Evolutionary conservation across 805 yeast species (phyloP).

Genomic region (Yarrowia divulgata): DNA sequence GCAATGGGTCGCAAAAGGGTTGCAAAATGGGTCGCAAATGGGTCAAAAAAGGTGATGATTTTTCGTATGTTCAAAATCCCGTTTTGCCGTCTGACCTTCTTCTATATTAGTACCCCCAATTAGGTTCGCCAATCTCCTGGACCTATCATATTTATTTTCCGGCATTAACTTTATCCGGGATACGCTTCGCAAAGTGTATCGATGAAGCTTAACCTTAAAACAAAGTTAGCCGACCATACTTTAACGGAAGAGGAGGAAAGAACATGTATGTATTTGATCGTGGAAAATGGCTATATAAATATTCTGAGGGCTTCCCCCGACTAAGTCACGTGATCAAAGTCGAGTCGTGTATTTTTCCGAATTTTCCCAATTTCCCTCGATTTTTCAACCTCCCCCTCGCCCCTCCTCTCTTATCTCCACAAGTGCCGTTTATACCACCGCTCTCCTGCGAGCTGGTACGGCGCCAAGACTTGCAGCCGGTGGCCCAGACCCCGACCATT

Average conservation of each 20-base stretch:
- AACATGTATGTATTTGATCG: too few relatives aligned
- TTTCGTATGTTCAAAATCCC: too few relatives aligned
- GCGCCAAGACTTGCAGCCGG: conserved; percentile 21
- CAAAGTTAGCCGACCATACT: conserved; percentile 2
- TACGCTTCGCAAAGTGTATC: neutral
- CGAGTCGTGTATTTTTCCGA: neutral
- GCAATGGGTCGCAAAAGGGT: too few relatives aligned
- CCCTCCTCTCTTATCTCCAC: conserved; percentile 13
- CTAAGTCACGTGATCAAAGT: too few relatives aligned
- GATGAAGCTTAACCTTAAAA: neutral
- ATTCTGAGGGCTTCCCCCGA: too few relatives aligned
- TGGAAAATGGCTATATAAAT: too few relatives aligned
- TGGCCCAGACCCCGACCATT: neutral
- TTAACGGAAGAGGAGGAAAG: too few relatives aligned
- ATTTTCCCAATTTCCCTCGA: neutral
- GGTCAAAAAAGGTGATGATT: too few relatives aligned
- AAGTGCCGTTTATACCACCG: conserved; percentile 24
- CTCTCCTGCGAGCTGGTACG: conserved; percentile 25
- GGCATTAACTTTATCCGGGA: conserved; percentile 2
- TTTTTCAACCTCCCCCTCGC: neutral
- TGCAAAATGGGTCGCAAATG: too few relatives aligned
- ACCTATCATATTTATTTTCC: conserved; percentile 30
- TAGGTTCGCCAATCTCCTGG: conserved; percentile 32
- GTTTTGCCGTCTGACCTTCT: neutral
- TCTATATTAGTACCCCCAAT: conserved; percentile 27